phyloP scores from a whole-genome alignment of 108 stramenopile genomes.

The Epithemia pelagica region DNA sequence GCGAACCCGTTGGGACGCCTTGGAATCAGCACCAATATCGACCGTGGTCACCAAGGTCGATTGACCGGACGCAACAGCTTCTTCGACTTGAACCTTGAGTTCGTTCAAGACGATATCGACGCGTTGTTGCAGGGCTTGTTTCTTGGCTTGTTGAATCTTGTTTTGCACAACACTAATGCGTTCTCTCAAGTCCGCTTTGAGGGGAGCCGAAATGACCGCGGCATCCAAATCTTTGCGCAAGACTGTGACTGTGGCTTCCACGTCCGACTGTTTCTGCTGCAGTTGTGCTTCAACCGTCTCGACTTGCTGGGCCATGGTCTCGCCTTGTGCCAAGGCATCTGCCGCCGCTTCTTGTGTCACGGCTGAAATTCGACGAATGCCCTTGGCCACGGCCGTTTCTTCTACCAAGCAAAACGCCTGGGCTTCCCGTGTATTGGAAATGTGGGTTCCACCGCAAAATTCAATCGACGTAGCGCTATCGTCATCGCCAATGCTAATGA shows the following conservation, averaged over 20 bases:
- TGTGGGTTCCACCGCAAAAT: conserved; percentile 99
- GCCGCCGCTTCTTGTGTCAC: conserved; percentile 84
- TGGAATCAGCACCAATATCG: conserved; percentile 88
- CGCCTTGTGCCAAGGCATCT: conserved; percentile 65
- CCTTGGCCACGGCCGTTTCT: conserved; percentile 97
- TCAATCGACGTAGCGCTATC: conserved; percentile 77
- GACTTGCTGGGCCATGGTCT: conserved; percentile 43
- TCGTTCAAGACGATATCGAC: conserved; percentile 55
- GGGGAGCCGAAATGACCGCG: conserved; percentile 62
- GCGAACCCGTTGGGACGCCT: conserved; percentile 86
- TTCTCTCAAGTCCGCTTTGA: conserved; percentile 74
- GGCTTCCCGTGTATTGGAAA: conserved; percentile 93
- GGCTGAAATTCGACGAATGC: conserved; percentile 94
- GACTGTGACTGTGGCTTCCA: conserved; percentile 29
- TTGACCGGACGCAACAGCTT: conserved; percentile 41
- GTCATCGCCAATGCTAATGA: conserved; percentile 73
- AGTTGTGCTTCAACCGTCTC: conserved; percentile 39
- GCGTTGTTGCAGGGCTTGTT: conserved; percentile 59
- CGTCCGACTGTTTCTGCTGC: background rate
- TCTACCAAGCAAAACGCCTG: conserved; percentile 88
- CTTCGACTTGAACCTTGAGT: conserved; percentile 42
- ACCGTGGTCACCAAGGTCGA: conserved; percentile 64
- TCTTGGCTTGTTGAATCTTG: conserved; percentile 76
- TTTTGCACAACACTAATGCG: conserved; percentile 80
- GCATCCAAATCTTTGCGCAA: conserved; percentile 79